Conservation (phyloP, 345 rosid species). For the Eucalyptus curtisii region DNA sequence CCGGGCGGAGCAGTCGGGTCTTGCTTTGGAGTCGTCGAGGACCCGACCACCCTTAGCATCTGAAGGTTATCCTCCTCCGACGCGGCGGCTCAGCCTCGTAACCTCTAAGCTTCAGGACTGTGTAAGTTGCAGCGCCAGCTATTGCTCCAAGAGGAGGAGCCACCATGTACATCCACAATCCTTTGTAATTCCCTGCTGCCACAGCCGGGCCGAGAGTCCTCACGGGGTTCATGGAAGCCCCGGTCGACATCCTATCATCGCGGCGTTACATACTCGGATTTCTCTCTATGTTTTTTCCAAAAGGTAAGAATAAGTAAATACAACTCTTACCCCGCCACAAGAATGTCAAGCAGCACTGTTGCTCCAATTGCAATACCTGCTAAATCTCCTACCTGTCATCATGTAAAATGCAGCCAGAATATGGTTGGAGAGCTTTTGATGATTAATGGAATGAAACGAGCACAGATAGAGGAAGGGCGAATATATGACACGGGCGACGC, state of each 20-base stretch:
- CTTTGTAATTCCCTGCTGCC: background rate
- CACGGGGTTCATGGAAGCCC: background rate
- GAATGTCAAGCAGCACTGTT: background rate
- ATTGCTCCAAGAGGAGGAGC: constrained; percentile 87
- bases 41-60: background rate
- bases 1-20: background rate
- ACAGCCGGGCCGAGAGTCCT: background rate
- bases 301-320: background rate
- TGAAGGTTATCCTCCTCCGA: constrained; percentile 18
- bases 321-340: background rate
- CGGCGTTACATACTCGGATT: background rate
- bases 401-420: no score
- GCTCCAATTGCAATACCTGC: constrained; percentile 3
- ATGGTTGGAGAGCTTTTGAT: background rate
- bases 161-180: constrained; percentile 58
- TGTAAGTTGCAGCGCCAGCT: constrained; percentile 60
- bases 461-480: background rate
- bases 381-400: constrained; percentile 1
- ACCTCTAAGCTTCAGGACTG: constrained; percentile 52
- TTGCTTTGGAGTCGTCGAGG: background rate
- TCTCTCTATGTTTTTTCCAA: background rate
- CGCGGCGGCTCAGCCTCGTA: constrained; percentile 38
- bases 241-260: background rate
- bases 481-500: background rate
- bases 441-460: background rate